Base-by-base conservation (phyloP, 148 eudicot species). In the Bassia scoparia region DNA sequence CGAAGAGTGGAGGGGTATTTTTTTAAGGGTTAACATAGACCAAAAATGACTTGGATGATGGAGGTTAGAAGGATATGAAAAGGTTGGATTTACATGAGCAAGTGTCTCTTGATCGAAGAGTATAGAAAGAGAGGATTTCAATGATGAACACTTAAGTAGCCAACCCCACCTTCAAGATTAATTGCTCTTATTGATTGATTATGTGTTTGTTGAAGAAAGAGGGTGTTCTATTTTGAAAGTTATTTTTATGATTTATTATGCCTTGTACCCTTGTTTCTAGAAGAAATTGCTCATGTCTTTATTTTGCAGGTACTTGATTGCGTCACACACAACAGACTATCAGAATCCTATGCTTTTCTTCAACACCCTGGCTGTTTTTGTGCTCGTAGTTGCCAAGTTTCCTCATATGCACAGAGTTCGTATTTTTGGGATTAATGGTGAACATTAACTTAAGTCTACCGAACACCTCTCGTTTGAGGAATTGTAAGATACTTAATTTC, bases 331-430 rank as follows among this genome's bases (percentile, higher is more conserved):
- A 18, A 90, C 97, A 18, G 89, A 90, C 77, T 90, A 90, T 66
- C 89, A 90, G 68, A 81, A 88, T 71, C 93, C 97, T 0, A 90
- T 90, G 97, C 91, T 90, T 12, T 80, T 87, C 67, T 50, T 90
- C 76, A 90, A 90, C 84, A 88, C 93, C 0, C 64, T 90, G 44
- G 93, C 91, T 6, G 93, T 89, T 37, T 83, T 87, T 24, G 80
- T 90, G 68, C 83, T 90, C 27, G 93, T 90, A 35, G 88, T 90
- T 68, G 97, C 97, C 56, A 90, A 90, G 83, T 85, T 89, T 70
- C 97, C 97, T 11, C 73, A 83, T 69, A 90, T 89, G 97, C 97
- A 91, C 86, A 91, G 87, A 80, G 97, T 91, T 73, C 90, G 97
- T 13, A 91, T 91, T 15, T 91, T 91, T 50, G 97, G 97, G 33